Evolutionary conservation across 352 stramenopile species (phyloP).

Genomic region (Thalassiosira hispida): DNA sequence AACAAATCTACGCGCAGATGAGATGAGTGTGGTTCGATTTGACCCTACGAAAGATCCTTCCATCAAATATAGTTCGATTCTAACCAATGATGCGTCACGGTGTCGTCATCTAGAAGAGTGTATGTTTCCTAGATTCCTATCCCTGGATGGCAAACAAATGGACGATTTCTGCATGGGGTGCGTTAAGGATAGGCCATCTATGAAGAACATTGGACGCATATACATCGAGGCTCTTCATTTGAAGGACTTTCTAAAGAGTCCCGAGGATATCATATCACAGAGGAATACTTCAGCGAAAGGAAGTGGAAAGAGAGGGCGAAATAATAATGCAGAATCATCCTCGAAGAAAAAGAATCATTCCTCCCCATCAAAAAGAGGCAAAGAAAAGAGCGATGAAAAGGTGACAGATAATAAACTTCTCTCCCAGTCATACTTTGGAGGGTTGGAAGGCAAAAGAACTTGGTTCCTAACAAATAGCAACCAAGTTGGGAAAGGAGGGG

Average conservation of each 20-base stretch:
- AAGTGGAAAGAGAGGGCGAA: conserved; percentile 6
- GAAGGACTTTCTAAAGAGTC: conserved; percentile 39
- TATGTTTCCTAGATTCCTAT: conserved; percentile 49
- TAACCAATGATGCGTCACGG: conserved; percentile 1
- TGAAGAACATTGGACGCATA: conserved; percentile 9
- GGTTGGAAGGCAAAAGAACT: conserved; percentile 40
- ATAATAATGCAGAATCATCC: not conserved
- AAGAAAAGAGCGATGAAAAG: conserved; percentile 6
- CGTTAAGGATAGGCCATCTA: not conserved
- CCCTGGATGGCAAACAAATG: conserved; percentile 31
- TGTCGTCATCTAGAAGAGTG: conserved; percentile 48
- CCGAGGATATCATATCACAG: conserved; percentile 16
- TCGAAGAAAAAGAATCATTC: conserved; percentile 3
- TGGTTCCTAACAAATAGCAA: conserved; percentile 17
- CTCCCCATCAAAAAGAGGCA: conserved; percentile 11
- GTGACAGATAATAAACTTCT: conserved; percentile 17
- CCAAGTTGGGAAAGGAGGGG: not conserved
- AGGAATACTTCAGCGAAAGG: conserved; percentile 6
- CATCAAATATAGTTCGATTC: conserved; percentile 9
- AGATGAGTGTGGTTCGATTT: not conserved
- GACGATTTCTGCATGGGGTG: conserved; percentile 39
- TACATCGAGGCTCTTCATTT: conserved; percentile 47
- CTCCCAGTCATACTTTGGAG: conserved; percentile 38
- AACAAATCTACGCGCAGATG: not conserved
- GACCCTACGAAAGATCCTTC: not conserved